Evolutionary conservation across 1,284 basidiomycete species (phyloP).

Genomic region (Limonomyces culmigenus): DNA sequence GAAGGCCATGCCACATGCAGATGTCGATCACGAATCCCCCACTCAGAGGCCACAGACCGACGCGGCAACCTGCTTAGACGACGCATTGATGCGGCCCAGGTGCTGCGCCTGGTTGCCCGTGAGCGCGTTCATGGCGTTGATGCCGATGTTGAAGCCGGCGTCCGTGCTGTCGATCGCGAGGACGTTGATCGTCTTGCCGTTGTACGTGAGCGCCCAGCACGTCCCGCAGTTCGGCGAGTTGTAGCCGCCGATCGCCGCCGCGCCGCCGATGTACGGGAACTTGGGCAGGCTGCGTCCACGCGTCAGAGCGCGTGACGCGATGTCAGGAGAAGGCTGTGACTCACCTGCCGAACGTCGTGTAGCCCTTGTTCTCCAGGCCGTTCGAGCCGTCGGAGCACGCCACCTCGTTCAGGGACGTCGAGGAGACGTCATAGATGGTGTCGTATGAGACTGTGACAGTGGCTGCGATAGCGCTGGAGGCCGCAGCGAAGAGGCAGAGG

Average conservation of each 20-base stretch:
- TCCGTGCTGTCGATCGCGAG: constrained; percentile 22
- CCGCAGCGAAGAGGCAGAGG: neutral
- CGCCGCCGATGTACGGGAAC: constrained; percentile 28
- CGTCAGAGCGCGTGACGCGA: too few species aligned
- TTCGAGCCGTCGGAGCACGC: constrained; percentile 10
- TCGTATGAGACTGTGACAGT: constrained; percentile 8
- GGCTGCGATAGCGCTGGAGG: constrained; percentile 1
- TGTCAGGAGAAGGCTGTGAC: too few species aligned
- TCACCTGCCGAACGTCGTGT: neutral
- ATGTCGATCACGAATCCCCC: too few species aligned
- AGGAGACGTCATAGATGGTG: constrained; percentile 8
- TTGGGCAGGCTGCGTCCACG: constrained; percentile 19
- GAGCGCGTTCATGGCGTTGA: constrained; percentile 23
- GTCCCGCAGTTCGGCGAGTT: constrained; percentile 30
- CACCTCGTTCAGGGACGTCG: constrained; percentile 6
- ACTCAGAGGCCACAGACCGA: constrained; percentile 21
- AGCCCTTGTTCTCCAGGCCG: constrained; percentile 8
- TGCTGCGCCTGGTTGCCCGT: constrained; percentile 19
- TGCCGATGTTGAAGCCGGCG: constrained; percentile 22
- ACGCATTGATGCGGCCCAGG: constrained; percentile 21
- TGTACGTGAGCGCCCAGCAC: constrained; percentile 29
- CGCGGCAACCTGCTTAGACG: constrained; percentile 15
- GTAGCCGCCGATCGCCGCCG: constrained; percentile 21
- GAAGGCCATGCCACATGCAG: too few species aligned
- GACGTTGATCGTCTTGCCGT: constrained; percentile 18